These are phyloP conservation scores for Gremmenia infestans DNA, from an alignment of 2,329 filamentous ascomycete genomes.

Conservation along the genomic window DNA sequence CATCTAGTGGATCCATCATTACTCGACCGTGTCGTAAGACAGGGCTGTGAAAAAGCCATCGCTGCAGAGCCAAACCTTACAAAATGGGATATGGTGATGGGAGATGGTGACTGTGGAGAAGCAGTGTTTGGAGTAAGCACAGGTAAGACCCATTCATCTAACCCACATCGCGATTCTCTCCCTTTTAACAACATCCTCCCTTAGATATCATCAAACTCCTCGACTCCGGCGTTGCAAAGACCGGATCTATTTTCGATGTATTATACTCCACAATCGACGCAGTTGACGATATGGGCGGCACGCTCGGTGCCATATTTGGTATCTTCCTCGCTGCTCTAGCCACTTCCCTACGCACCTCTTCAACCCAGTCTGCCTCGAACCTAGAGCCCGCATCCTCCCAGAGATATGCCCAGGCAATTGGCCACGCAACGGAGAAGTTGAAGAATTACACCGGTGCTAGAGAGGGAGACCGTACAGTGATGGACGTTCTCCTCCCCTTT, in stretches of 20 bases:
- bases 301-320: slow-evolving; percentile 30
- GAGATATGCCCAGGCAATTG: too few species aligned
- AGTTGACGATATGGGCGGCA: slow-evolving; percentile 34
- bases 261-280: slow-evolving; percentile 29
- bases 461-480: too few species aligned
- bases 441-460: too few species aligned
- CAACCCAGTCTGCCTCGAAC: too few species aligned
- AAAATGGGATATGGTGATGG: slow-evolving; percentile 41
- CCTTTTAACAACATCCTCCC: background rate
- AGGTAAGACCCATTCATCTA: slow-evolving; percentile 2
- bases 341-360: slow-evolving; percentile 11
- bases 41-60: slow-evolving; percentile 33
- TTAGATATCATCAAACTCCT: slow-evolving; percentile 11
- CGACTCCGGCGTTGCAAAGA: slow-evolving; percentile 26
- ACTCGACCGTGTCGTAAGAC: slow-evolving; percentile 25
- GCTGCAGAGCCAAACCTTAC: slow-evolving; percentile 47
- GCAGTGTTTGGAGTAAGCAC: slow-evolving; percentile 27
- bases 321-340: slow-evolving; percentile 28
- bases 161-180: background rate
- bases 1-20: slow-evolving; percentile 26
- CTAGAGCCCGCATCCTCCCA: too few species aligned
- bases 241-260: slow-evolving; percentile 31
- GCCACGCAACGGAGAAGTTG: too few species aligned
- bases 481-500: too few species aligned
- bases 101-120: slow-evolving; percentile 33